Conservation (phyloP, 306 rosid genomes). For the Cyamopsis tetragonoloba region DNA sequence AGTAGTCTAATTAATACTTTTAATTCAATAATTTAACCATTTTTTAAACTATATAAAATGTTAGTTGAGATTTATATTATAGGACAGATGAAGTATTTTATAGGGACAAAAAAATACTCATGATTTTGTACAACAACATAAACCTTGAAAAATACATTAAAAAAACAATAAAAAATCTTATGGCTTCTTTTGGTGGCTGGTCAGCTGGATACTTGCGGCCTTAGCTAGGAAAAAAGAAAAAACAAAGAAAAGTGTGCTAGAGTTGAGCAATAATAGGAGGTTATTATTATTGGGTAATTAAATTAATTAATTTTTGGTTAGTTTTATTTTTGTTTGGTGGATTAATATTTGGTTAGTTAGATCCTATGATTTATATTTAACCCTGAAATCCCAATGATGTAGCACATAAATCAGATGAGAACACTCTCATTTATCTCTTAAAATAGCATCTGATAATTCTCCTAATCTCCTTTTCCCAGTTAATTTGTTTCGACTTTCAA, state of each 20-base stretch:
- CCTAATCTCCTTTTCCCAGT: constrained; percentile 9
- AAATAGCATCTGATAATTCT: constrained; percentile 8
- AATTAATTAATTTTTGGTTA: not conserved
- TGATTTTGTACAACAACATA: too few relatives aligned
- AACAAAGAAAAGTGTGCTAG: not conserved
- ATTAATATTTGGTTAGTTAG: not conserved
- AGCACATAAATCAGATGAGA: constrained; percentile 32
- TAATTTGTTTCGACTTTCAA: not conserved
- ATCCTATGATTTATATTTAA: not conserved
- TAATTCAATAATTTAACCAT: too few relatives aligned
- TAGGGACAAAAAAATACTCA: too few relatives aligned
- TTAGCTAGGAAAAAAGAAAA: not conserved
- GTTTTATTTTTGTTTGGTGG: too few relatives aligned
- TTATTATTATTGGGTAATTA: not conserved
- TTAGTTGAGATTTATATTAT: too few relatives aligned
- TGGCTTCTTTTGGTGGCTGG: too few relatives aligned
- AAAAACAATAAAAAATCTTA: too few relatives aligned
- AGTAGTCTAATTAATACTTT: too few relatives aligned
- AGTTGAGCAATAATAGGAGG: not conserved
- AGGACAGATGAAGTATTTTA: too few relatives aligned
- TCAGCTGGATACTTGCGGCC: too few relatives aligned
- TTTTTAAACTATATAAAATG: too few relatives aligned
- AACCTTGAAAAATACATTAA: too few relatives aligned
- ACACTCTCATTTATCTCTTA: not conserved
- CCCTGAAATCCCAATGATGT: constrained; percentile 31